Percentiles rank a stretch among this genome's conserved stretches.
These are phyloP conservation scores for Plantago major DNA, from an alignment of 257 asterid genomes.

Conservation along the genomic window DNA sequence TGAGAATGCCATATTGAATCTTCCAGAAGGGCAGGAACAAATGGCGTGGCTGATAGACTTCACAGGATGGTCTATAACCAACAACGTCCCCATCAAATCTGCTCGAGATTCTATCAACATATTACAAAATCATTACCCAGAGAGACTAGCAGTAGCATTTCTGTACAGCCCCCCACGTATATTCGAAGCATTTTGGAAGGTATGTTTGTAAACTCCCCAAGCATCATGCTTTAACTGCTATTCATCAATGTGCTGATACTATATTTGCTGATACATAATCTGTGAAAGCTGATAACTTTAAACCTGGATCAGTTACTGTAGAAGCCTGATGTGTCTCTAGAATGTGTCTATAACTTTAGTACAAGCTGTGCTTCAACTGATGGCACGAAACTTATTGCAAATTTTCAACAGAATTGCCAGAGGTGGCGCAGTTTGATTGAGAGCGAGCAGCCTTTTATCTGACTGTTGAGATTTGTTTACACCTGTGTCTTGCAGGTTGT, in stretches of 20 bases:
- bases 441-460: too few relatives aligned
- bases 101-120: slow-evolving; percentile 71
- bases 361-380: too few relatives aligned
- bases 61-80: slow-evolving; percentile 82
- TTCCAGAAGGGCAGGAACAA: slow-evolving; percentile 89
- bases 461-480: background rate
- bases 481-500: slow-evolving; percentile 55
- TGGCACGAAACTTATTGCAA: too few relatives aligned
- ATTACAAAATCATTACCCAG: slow-evolving; percentile 87
- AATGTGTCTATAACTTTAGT: too few relatives aligned
- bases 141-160: slow-evolving; percentile 78
- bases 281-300: too few relatives aligned
- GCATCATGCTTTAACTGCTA: background rate
- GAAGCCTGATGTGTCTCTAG: too few relatives aligned
- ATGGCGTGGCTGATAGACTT: slow-evolving; percentile 96
- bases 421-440: too few relatives aligned
- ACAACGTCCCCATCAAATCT: slow-evolving; percentile 72
- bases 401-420: too few relatives aligned
- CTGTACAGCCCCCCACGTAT: slow-evolving; percentile 86
- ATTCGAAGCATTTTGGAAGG: slow-evolving; percentile 97
- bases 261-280: too few relatives aligned
- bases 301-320: too few relatives aligned
- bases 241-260: background rate
- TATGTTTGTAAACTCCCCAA: slow-evolving; percentile 23
- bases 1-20: slow-evolving; percentile 88